Conservation (phyloP, 2,329 filamentous ascomycete genomes). For the Colletotrichum lentis region DNA sequence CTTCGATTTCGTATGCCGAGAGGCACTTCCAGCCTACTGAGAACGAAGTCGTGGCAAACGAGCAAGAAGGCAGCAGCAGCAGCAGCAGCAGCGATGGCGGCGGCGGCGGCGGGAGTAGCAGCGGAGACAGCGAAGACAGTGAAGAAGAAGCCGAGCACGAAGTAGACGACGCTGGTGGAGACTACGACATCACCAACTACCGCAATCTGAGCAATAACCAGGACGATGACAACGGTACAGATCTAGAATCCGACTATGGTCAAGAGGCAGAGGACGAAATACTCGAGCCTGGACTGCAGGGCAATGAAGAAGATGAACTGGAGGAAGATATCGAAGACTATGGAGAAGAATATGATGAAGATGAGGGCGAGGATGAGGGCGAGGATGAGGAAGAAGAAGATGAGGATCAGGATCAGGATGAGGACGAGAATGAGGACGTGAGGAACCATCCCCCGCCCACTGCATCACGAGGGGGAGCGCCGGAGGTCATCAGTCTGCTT, state of each 20-base stretch:
- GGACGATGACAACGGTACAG: slow-evolving; percentile 37
- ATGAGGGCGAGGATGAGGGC: slow-evolving; percentile 38
- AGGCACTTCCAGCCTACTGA: slow-evolving; percentile 16
- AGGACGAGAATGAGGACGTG: slow-evolving; percentile 33
- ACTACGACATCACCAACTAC: slow-evolving; percentile 38
- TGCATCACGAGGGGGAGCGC: slow-evolving; percentile 12
- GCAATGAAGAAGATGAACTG: slow-evolving; percentile 33
- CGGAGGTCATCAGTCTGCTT: slow-evolving; percentile 37
- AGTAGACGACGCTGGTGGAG: slow-evolving; percentile 34
- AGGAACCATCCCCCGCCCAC: slow-evolving; percentile 21
- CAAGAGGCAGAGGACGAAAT: slow-evolving; percentile 32
- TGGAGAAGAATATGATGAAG: slow-evolving; percentile 9
- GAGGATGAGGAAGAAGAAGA: slow-evolving; percentile 28
- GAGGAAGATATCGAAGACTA: slow-evolving; percentile 23
- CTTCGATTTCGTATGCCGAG: slow-evolving; percentile 20
- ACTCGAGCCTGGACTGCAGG: slow-evolving; percentile 20
- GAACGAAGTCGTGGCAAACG: slow-evolving; percentile 2
- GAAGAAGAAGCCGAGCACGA: slow-evolving; percentile 34
- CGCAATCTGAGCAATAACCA: slow-evolving; percentile 38
- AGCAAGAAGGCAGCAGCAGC: slow-evolving; percentile 5
- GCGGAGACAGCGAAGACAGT: slow-evolving; percentile 16
- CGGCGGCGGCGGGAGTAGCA: slow-evolving; percentile 14
- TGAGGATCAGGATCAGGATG: slow-evolving; percentile 36
- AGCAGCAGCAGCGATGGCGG: slow-evolving; percentile 19
- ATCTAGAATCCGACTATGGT: slow-evolving; percentile 38